Evolutionary conservation across 192 early-diverging fungal genomes (phyloP), one percentile per base, ranked within the genome.

Genomic region (Coemansia sp.): DNA sequence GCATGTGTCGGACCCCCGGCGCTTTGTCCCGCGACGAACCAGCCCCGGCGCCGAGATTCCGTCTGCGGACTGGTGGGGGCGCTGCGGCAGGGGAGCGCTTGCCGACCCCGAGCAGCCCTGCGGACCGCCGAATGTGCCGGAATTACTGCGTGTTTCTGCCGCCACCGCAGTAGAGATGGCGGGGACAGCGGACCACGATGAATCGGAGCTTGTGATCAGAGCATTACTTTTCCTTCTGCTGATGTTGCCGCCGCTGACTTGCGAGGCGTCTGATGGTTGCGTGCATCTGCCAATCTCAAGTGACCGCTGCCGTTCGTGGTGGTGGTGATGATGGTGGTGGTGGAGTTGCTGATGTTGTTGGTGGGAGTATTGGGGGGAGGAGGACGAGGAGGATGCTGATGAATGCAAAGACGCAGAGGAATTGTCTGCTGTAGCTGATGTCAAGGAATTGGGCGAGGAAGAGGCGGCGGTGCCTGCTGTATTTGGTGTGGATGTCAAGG

Each of bases 1-100:
- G 8, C 73, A 75, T 8, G 73, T 73, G 53, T 81, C 78, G 11
- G 78, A 81, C 23, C 78, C 78, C 44, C 78, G 78, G 30, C 78
- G 78, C 60, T 81, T 81, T 21, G 65, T 76, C n/a, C 73, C 78
- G 21, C 77, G 63, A 16, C 58, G 26, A n/a, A 51, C 61, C 49
- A 59, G 30, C 33, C 57, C 36, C 21, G 43, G 46, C 34, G 33
- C 34, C 46, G 59, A 26, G 46, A 41, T 53, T 38, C 36, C 46
- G 59, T 15, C 57, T 10, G 57, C 16, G 18, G 57, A 15, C 57
- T 20, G 57, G 9, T 36, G 57, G 30, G 57, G 33, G 15, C n/a
- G 12, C n/a, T 34, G 57, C 15, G 57, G 35, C 2, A 38, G 35
- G 6, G 30, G 34, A 2, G 57, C 35, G 18, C 30, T 36, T 36